Conservation (phyloP, 2,329 filamentous ascomycete species). For the Neoarthrinium moseri region DNA sequence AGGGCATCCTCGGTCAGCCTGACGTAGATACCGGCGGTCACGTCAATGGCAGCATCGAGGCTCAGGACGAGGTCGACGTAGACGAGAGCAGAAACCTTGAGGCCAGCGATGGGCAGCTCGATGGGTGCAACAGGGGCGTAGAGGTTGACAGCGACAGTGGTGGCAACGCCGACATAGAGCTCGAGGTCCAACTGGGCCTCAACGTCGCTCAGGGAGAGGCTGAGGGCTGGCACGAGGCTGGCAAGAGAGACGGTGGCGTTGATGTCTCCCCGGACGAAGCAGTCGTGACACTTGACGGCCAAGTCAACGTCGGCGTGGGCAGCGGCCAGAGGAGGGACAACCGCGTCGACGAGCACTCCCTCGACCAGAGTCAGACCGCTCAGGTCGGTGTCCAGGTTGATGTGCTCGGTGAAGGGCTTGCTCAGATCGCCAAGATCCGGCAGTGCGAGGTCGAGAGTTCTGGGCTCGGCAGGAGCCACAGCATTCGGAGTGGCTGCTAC, state of each 20-base stretch:
- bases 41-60: slow-evolving; percentile 46
- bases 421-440: slow-evolving; percentile 16
- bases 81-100: slow-evolving; percentile 46
- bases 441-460: slow-evolving; percentile 12
- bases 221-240: slow-evolving; percentile 38
- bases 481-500: slow-evolving; percentile 18
- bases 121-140: slow-evolving; percentile 43
- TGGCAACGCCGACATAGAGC: slow-evolving; percentile 40
- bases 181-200: slow-evolving; percentile 52
- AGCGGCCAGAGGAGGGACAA: slow-evolving; percentile 5
- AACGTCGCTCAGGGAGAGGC: slow-evolving; percentile 46
- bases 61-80: slow-evolving; percentile 51
- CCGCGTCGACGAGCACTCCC: slow-evolving; percentile 10
- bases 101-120: slow-evolving; percentile 39
- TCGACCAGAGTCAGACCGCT: slow-evolving; percentile 23
- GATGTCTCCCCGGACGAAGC: slow-evolving; percentile 50
- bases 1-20: slow-evolving; percentile 44
- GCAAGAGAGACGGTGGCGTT: slow-evolving; percentile 40
- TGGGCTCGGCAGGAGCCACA: slow-evolving; percentile 13
- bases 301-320: slow-evolving; percentile 23
- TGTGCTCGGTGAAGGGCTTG: slow-evolving; percentile 19
- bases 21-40: slow-evolving; percentile 52
- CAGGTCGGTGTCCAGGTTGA: slow-evolving; percentile 23
- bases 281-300: slow-evolving; percentile 41
- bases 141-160: slow-evolving; percentile 51